A percentile compares a stretch with the other conserved stretches of the same genome.
These are phyloP conservation scores for Neonectria punicea DNA, from an alignment of 2,329 filamentous ascomycete genomes.

Conservation along the genomic window DNA sequence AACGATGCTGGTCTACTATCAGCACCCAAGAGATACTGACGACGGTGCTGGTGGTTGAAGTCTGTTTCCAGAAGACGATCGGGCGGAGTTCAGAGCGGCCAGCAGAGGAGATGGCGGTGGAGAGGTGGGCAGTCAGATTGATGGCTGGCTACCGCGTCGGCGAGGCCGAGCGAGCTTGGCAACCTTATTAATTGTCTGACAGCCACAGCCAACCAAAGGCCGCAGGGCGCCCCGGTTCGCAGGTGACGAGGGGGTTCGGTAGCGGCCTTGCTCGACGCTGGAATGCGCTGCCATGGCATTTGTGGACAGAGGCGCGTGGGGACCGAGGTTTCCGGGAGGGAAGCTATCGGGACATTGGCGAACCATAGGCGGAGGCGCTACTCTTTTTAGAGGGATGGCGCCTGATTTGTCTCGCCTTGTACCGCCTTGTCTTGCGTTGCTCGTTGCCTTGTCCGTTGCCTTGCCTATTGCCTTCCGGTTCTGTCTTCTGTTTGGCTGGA, in stretches of 20 bases:
- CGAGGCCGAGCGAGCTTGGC: constrained; percentile 41
- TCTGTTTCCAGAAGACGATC: constrained; percentile 31
- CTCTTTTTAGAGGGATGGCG: constrained; percentile 8
- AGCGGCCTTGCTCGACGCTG: constrained; percentile 39
- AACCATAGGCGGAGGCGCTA: constrained; percentile 10
- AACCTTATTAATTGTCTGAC: constrained; percentile 39
- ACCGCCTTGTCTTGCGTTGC: constrained; percentile 5
- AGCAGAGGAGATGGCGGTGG: constrained; percentile 24
- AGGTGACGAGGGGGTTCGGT: constrained; percentile 20
- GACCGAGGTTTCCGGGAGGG: constrained; percentile 24
- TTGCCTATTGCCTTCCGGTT: neutral
- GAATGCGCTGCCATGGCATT: constrained; percentile 36
- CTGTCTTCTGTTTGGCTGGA: constrained; percentile 6
- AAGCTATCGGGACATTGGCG: constrained; percentile 11
- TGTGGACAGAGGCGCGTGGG: constrained; percentile 30
- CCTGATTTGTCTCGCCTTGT: constrained; percentile 15
- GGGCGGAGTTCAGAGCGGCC: constrained; percentile 29
- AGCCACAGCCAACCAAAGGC: constrained; percentile 29
- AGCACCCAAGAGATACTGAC: constrained; percentile 16
- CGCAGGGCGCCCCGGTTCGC: constrained; percentile 21
- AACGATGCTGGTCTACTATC: constrained; percentile 21
- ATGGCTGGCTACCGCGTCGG: constrained; percentile 39
- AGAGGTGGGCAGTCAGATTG: constrained; percentile 31
- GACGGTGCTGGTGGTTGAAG: constrained; percentile 25
- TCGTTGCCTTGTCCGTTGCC: neutral